A percentile compares a stretch with the other conserved stretches of the same genome.
Conservation (phyloP, 306 rosid species). For the Boehmeria nivea region DNA sequence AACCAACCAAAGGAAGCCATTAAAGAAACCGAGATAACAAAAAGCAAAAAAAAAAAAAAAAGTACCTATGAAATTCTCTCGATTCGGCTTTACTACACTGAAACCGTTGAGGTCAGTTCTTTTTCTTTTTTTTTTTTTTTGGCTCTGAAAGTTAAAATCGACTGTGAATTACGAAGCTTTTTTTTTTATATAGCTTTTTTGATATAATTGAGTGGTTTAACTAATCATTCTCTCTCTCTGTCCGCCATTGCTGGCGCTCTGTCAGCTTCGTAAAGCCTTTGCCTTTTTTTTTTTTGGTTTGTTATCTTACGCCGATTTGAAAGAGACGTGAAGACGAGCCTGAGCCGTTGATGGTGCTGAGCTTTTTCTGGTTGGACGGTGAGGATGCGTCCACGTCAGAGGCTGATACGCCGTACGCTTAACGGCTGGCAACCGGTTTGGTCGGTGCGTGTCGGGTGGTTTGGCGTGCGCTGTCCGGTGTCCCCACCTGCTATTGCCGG, state of each 20-base stretch:
- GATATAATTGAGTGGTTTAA: slow-evolving; percentile 13
- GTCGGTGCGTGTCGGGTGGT: slow-evolving; percentile 18
- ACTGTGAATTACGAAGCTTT: neutral
- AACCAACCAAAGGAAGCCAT: neutral
- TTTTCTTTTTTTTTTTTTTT: neutral
- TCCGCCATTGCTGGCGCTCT: slow-evolving; percentile 15
- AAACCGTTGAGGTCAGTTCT: too few relatives aligned
- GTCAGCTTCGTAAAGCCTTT: neutral
- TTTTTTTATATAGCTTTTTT: neutral
- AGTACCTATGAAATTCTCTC: slow-evolving; percentile 18
- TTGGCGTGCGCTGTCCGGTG: too few relatives aligned
- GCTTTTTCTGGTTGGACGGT: slow-evolving; percentile 5
- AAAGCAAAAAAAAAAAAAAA: slow-evolving; percentile 15
- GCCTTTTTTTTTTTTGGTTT: neutral
- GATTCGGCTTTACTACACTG: slow-evolving; percentile 32
- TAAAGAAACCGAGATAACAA: slow-evolving; percentile 1
- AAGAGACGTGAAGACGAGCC: slow-evolving; percentile 19
- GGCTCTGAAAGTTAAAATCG: slow-evolving; percentile 9
- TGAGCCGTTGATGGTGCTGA: slow-evolving; percentile 13
- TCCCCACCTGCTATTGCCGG: too few relatives aligned
- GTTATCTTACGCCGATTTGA: neutral
- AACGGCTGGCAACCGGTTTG: slow-evolving; percentile 19
- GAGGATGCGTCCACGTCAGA: slow-evolving; percentile 32
- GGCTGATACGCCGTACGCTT: slow-evolving; percentile 11
- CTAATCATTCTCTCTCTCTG: slow-evolving; percentile 1